Percentiles rank a stretch among this genome's conserved stretches.
phyloP scores from a whole-genome alignment of 2,329 filamentous ascomycete genomes.

The Pestalotiopsis sp. region DNA sequence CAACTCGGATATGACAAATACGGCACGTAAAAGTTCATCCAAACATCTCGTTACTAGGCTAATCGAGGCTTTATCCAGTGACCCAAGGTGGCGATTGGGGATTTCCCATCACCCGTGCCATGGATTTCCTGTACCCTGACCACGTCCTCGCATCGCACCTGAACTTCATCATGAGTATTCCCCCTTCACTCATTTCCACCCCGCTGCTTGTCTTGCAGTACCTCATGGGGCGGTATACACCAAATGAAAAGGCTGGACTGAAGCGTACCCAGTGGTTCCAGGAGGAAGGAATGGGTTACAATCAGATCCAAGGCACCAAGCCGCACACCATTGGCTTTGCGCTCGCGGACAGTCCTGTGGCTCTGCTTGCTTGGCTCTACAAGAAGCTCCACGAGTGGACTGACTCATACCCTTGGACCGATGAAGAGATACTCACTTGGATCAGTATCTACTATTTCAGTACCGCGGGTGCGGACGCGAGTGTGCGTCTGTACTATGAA shows the following conservation, averaged over 20 bases:
- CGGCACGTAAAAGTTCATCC: conserved; percentile 31
- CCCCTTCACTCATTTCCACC: conserved; percentile 52
- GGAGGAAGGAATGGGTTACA: conserved; percentile 60
- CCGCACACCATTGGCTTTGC: conserved; percentile 75
- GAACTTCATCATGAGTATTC: conserved; percentile 52
- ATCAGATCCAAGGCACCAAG: conserved; percentile 63
- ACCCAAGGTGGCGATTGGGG: conserved; percentile 67
- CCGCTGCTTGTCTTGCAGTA: conserved; percentile 62
- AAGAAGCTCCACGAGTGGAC: conserved; percentile 82
- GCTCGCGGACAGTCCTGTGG: conserved; percentile 70
- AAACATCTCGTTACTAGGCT: neutral
- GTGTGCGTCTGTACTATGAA: conserved; percentile 75
- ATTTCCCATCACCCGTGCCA: conserved; percentile 62
- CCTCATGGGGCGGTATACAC: conserved; percentile 53
- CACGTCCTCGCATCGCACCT: conserved; percentile 63
- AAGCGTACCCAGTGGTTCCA: conserved; percentile 59
- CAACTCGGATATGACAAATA: conserved; percentile 67
- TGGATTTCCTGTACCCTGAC: conserved; percentile 61
- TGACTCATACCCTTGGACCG: conserved; percentile 71
- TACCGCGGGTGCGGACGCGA: conserved; percentile 67
- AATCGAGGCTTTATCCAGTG: neutral
- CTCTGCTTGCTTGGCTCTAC: conserved; percentile 76
- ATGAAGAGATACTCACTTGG: conserved; percentile 78
- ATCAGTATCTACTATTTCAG: conserved; percentile 74
- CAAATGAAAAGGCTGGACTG: conserved; percentile 53